A percentile compares a stretch with the other conserved stretches of the same genome.
Conservation (phyloP, 768 basidiomycete genomes). For the Pleurotus giganteus region DNA sequence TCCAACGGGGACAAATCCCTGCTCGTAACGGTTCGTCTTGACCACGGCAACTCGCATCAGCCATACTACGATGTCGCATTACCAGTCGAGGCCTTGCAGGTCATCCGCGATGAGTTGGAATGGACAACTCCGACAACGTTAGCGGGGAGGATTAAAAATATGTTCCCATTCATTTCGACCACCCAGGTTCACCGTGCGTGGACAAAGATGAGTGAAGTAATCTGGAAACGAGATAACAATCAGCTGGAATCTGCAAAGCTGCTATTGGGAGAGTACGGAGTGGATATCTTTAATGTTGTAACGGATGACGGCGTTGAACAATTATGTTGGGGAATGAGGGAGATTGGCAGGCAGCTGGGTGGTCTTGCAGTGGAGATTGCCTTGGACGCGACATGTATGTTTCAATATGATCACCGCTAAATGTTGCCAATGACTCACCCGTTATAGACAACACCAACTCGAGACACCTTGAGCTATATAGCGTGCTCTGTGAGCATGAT, state of each 20-base stretch:
- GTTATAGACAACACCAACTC: conserved; percentile 21
- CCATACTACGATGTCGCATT: conserved; percentile 21
- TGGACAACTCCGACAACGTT: conserved; percentile 22
- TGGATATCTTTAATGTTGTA: conserved; percentile 18
- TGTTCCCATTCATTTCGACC: conserved; percentile 23
- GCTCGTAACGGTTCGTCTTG: conserved; percentile 11
- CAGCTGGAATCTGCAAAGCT: conserved; percentile 22
- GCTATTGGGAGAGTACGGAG: conserved; percentile 22
- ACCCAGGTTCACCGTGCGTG: conserved; percentile 25
- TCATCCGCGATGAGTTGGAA: conserved; percentile 21
- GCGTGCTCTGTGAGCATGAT: conserved; percentile 20
- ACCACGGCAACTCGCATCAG: conserved; percentile 19
- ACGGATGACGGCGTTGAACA: conserved; percentile 21
- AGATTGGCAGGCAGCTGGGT: conserved; percentile 11
- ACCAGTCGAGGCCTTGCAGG: conserved; percentile 18
- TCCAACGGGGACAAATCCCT: neutral
- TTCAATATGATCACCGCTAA: too few relatives aligned
- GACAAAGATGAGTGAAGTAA: conserved; percentile 22
- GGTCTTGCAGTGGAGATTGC: conserved; percentile 18
- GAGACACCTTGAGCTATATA: conserved; percentile 24
- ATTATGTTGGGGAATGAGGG: conserved; percentile 21
- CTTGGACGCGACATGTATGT: conserved; percentile 21
- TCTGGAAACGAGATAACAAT: conserved; percentile 20
- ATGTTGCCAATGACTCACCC: neutral
- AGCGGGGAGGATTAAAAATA: conserved; percentile 30